These are phyloP conservation scores for Coniosporium apollinis DNA, from an alignment of 495 filamentous ascomycete genomes.

Conservation along the genomic window DNA sequence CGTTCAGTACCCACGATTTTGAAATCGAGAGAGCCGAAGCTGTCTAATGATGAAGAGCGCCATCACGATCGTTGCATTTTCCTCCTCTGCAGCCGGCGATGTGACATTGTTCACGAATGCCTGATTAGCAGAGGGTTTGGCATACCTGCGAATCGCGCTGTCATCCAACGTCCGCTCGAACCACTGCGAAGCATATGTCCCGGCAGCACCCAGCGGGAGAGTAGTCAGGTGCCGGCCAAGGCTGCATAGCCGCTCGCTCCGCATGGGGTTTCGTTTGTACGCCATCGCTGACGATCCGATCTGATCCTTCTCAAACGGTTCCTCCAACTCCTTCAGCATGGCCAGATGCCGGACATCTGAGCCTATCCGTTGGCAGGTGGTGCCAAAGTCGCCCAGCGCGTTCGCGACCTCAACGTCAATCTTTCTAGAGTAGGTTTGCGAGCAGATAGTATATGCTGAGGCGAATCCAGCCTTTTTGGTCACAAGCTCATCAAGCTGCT, in stretches of 20 bases:
- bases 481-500: conserved; percentile 54
- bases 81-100: too few relatives aligned
- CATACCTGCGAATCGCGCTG: conserved; percentile 47
- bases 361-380: conserved; percentile 59
- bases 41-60: too few relatives aligned
- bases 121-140: too few relatives aligned
- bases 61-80: too few relatives aligned
- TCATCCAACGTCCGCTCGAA: conserved; percentile 48
- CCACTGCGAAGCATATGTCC: conserved; percentile 78
- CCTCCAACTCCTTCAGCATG: conserved; percentile 68
- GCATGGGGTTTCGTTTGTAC: conserved; percentile 55
- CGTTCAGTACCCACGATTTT: too few relatives aligned
- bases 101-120: too few relatives aligned
- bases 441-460: conserved; percentile 53
- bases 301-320: conserved; percentile 74
- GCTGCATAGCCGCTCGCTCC: conserved; percentile 65
- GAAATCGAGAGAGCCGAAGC: too few relatives aligned
- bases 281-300: conserved; percentile 41
- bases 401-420: conserved; percentile 70
- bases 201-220: conserved; percentile 47
- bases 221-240: conserved; percentile 56
- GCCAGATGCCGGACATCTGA: conserved; percentile 70
- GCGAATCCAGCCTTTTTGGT: conserved; percentile 74
- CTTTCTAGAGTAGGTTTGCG: conserved; percentile 70
- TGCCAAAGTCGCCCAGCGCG: conserved; percentile 66